phyloP scores from a whole-genome alignment of 352 stramenopile genomes.

The Globisporangium cylindrosporum region DNA sequence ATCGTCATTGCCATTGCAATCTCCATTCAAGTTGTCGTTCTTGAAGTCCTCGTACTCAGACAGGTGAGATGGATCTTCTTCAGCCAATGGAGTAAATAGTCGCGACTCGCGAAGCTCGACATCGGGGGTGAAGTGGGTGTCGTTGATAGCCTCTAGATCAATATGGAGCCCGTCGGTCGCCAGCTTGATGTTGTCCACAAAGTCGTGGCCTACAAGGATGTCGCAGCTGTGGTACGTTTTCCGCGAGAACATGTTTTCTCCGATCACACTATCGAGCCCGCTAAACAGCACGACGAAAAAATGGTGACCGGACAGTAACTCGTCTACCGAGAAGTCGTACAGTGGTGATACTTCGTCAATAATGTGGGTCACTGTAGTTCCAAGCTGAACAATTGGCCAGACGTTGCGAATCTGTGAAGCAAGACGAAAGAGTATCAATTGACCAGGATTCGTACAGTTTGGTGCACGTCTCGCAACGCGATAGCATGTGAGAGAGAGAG shows the following conservation, averaged over 20 bases:
- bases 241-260: conserved; percentile 55
- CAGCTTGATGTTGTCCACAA: conserved; percentile 62
- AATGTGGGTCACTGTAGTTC: conserved; percentile 50
- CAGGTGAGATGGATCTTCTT: not conserved
- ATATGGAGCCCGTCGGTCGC: conserved; percentile 49
- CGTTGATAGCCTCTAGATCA: conserved; percentile 51
- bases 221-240: conserved; percentile 64
- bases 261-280: conserved; percentile 47
- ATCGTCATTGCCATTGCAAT: not conserved
- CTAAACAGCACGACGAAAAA: conserved; percentile 63
- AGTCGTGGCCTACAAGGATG: conserved; percentile 56
- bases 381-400: conserved; percentile 61
- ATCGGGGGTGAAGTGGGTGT: conserved; percentile 36
- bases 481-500: not conserved
- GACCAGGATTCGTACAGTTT: not conserved
- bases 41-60: not conserved
- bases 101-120: conserved; percentile 27
- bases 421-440: too few species aligned
- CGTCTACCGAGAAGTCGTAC: conserved; percentile 37
- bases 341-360: conserved; percentile 55
- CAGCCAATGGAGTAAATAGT: conserved; percentile 13
- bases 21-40: not conserved
- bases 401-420: conserved; percentile 43
- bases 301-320: conserved; percentile 43
- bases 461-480: not conserved